phyloP scores from a whole-genome alignment of 192 early-diverging fungal genomes.

The Rhizophagus clarus region DNA sequence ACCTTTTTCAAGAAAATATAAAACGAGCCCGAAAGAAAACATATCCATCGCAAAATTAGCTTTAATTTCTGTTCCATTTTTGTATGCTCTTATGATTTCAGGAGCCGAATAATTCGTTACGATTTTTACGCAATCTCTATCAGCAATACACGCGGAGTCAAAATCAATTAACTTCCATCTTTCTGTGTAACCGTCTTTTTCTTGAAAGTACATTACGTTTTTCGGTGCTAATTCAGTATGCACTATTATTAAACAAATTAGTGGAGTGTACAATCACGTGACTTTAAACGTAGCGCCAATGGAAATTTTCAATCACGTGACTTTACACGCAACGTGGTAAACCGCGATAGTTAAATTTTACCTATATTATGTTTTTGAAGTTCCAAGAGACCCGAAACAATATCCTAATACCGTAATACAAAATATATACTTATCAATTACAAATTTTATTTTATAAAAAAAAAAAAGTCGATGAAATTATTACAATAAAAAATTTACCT shows the following conservation, averaged over 20 bases:
- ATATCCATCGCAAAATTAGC: not conserved
- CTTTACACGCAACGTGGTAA: not conserved
- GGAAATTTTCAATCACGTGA: too few species aligned
- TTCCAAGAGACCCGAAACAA: not conserved
- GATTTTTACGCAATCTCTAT: not conserved
- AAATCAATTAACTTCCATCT: constrained; percentile 1
- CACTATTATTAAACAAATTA: not conserved
- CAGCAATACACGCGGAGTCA: not conserved
- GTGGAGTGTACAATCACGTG: too few species aligned
- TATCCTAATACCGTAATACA: not conserved
- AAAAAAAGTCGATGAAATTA: too few species aligned
- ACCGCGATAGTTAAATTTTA: not conserved
- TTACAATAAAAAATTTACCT: not conserved
- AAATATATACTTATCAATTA: not conserved
- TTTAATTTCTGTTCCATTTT: not conserved
- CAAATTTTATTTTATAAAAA: too few species aligned
- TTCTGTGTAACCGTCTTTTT: not conserved
- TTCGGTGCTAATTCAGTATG: not conserved
- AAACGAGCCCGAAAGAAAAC: constrained; percentile 3
- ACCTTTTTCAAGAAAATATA: constrained; percentile 4
- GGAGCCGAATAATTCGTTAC: constrained; percentile 2
- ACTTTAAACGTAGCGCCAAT: too few species aligned
- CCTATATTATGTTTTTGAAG: not conserved
- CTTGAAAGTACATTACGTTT: constrained; percentile 12
- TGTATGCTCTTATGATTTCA: not conserved